Percentiles rank a stretch among this genome's conserved stretches.
phyloP scores from a whole-genome alignment of 805 yeast species.

The Brettanomyces nanus region DNA sequence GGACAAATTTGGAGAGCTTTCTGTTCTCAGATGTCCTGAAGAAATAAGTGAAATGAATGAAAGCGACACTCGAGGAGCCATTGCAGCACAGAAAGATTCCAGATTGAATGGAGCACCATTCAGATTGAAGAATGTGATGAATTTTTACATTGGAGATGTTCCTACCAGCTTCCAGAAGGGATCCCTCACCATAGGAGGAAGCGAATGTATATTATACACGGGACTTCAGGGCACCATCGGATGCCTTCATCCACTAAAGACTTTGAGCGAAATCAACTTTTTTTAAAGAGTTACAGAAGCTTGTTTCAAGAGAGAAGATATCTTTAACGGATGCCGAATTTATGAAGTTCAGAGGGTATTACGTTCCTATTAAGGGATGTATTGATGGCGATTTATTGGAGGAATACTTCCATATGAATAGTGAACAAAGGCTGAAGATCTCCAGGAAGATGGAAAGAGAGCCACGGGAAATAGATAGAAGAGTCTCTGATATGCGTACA shows the following conservation, averaged over 20 bases:
- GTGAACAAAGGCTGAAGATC: slow-evolving; percentile 28
- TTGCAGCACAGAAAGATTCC: slow-evolving; percentile 25
- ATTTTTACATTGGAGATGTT: slow-evolving; percentile 64
- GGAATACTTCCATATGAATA: slow-evolving; percentile 31
- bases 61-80: slow-evolving; percentile 39
- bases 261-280: slow-evolving; percentile 53
- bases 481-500: slow-evolving; percentile 43
- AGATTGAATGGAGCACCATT: slow-evolving; percentile 42
- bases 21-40: slow-evolving; percentile 55
- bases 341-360: slow-evolving; percentile 62
- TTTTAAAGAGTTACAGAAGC: slow-evolving; percentile 46
- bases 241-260: slow-evolving; percentile 55
- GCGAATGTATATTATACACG: slow-evolving; percentile 57
- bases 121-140: slow-evolving; percentile 43
- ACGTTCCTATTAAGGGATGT: slow-evolving; percentile 67
- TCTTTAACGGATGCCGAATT: slow-evolving; percentile 61
- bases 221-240: slow-evolving; percentile 85
- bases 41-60: slow-evolving; percentile 40
- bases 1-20: slow-evolving; percentile 79
- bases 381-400: slow-evolving; percentile 89
- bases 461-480: slow-evolving; percentile 41
- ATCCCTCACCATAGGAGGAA: slow-evolving; percentile 50
- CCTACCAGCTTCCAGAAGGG: slow-evolving; percentile 53
- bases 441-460: slow-evolving; percentile 36
- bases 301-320: slow-evolving; percentile 29